Conservation (phyloP, 2,329 filamentous ascomycete genomes). For the Sarocladium kiliense region DNA sequence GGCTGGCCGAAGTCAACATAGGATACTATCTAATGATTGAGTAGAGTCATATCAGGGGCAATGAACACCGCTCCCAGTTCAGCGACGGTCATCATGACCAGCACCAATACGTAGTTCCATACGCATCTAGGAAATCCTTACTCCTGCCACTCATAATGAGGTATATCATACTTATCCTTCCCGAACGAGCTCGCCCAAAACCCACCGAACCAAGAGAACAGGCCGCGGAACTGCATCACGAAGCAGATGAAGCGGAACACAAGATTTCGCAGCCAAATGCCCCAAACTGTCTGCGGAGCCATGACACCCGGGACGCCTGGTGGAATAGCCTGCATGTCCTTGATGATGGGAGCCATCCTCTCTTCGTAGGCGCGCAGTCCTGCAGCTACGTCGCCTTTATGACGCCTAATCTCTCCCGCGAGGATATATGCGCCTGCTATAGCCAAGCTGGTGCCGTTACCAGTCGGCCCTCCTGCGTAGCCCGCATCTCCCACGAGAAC, state of each 20-base stretch:
- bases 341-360: constrained; percentile 34
- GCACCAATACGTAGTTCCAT: too few relatives aligned
- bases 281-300: constrained; percentile 36
- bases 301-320: constrained; percentile 27
- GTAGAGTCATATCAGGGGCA: too few relatives aligned
- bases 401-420: constrained; percentile 36
- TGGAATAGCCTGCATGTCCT: constrained; percentile 23
- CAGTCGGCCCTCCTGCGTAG: constrained; percentile 38
- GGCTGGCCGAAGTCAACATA: too few relatives aligned
- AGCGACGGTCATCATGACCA: too few relatives aligned
- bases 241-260: constrained; percentile 33
- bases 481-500: constrained; percentile 46
- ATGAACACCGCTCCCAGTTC: too few relatives aligned
- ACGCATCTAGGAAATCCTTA: too few relatives aligned
- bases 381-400: constrained; percentile 20
- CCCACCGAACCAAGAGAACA: background rate
- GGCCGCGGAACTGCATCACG: constrained; percentile 14
- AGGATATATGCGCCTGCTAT: constrained; percentile 45
- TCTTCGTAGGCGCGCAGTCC: constrained; percentile 35
- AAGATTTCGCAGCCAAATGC: constrained; percentile 34
- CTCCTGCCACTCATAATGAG: background rate
- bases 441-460: constrained; percentile 40
- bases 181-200: background rate
- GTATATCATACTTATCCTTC: background rate
- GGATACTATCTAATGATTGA: too few relatives aligned